Conservation (phyloP, 2,329 filamentous ascomycete species). For the Mariannaea elegans region DNA sequence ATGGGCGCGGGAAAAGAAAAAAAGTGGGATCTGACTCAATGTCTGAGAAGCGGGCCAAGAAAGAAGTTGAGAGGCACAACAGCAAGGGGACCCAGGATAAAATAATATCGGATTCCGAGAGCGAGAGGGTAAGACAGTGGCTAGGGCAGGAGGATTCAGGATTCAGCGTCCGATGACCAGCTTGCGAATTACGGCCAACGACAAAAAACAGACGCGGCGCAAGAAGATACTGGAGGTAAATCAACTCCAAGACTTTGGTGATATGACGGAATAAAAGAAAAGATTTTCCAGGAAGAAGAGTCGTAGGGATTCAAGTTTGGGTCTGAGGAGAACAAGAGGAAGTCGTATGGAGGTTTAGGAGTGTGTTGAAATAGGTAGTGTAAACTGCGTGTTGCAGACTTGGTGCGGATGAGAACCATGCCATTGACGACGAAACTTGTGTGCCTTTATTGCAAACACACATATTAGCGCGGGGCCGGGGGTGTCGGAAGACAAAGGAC, state of each 20-base stretch:
- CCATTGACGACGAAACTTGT: constrained; percentile 60
- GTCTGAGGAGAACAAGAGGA: constrained; percentile 23
- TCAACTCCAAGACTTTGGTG: background rate
- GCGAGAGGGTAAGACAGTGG: constrained; percentile 5
- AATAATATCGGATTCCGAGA: background rate
- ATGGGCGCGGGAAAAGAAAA: constrained; percentile 23
- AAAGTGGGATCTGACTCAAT: constrained; percentile 34
- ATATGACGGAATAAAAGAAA: constrained; percentile 31
- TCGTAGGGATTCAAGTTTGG: constrained; percentile 18
- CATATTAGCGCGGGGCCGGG: constrained; percentile 60
- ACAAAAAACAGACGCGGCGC: background rate
- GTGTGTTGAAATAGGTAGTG: constrained; percentile 52
- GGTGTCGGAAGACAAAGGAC: constrained; percentile 53
- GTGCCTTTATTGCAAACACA: constrained; percentile 71
- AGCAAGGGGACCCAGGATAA: constrained; percentile 10
- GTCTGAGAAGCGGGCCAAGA: constrained; percentile 13
- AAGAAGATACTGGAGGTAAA: background rate
- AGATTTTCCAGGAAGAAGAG: constrained; percentile 41
- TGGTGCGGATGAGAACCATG: constrained; percentile 51
- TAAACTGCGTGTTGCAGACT: constrained; percentile 58
- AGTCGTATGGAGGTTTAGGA: constrained; percentile 26
- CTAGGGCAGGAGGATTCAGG: constrained; percentile 9
- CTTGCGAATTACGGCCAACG: background rate
- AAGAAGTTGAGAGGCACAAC: constrained; percentile 9
- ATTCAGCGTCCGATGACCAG: background rate